These are phyloP conservation scores for Limnanthes douglasii DNA, from an alignment of 345 rosid genomes.

Conservation along the genomic window DNA sequence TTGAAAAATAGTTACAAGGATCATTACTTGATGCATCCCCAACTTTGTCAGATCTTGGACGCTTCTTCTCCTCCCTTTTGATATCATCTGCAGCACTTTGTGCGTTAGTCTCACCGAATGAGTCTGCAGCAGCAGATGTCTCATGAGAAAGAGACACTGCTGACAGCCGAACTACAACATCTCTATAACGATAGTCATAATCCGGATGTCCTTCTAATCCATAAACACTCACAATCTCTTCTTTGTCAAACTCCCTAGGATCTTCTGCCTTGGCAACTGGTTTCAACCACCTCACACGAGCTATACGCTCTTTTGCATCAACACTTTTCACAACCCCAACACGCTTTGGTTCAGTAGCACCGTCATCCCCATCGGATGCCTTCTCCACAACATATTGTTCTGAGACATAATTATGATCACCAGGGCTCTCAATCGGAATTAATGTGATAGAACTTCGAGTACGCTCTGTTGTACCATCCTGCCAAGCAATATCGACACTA, in stretches of 20 bases:
- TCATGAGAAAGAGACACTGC: constrained; percentile 36
- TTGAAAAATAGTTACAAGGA: constrained; percentile 19
- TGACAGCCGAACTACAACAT: constrained; percentile 70
- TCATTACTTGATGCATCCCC: constrained; percentile 21
- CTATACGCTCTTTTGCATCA: constrained; percentile 85
- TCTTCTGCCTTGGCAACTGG: constrained; percentile 61
- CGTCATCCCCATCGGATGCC: constrained; percentile 55
- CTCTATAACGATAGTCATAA: constrained; percentile 94
- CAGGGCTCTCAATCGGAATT: constrained; percentile 93
- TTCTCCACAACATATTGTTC: constrained; percentile 95
- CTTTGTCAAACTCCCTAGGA: constrained; percentile 76
- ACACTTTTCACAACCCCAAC: constrained; percentile 83
- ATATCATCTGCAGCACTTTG: constrained; percentile 16
- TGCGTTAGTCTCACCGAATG: constrained; percentile 20
- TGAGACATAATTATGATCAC: constrained; percentile 91
- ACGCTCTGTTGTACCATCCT: constrained; percentile 53
- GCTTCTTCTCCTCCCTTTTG: constrained; percentile 14
- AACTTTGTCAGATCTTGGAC: constrained; percentile 18
- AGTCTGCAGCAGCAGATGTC: constrained; percentile 15
- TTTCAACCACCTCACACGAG: constrained; percentile 79
- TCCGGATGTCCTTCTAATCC: constrained; percentile 94
- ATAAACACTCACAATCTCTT: constrained; percentile 85
- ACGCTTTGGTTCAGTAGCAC: constrained; percentile 44
- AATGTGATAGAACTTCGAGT: constrained; percentile 37
- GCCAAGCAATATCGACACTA: constrained; percentile 78